Base-by-base conservation (phyloP, 1,284 basidiomycete genomes). In the Cystobasidiaceae sp. region DNA sequence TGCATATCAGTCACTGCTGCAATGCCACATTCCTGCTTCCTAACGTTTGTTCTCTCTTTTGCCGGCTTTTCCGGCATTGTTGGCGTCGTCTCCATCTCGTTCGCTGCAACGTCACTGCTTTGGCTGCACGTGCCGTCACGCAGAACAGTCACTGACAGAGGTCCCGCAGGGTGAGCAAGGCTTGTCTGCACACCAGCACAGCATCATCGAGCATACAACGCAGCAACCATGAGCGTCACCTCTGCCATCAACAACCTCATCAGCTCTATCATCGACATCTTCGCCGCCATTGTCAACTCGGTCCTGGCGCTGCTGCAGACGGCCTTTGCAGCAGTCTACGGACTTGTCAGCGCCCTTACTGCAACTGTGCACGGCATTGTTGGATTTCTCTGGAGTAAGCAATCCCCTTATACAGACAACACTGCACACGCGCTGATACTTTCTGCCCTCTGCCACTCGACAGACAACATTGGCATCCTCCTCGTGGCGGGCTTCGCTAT, bases 381-480 rank as follows among this genome's bases (percentile, higher is more conserved):
- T 27, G 28, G 41, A 9, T 25, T 64, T 17, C n/a, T 64, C 41
- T 64, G 61, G 61, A 46, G 61, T 64, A 33, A 34, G 61, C 25
- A 4, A 1, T 21, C 23, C 21, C 27, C 11, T 9, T 46, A 11
- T 46, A 9, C 37, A n/a, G 11, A 11, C 37, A 39, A 39, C 11
- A 39, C 11, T 21, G 9, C 21, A 21, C 9, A 9, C 45, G 13
- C 13, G 23, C 45, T 46, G 45, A 46, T 21, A 9, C 45, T 21
- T 9, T 15, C 23, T 21, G 13, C 15, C 11, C 37, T 11, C n/a
- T n/a, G n/a, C n/a, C n/a, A n/a, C n/a, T n/a, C 48, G 1, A 32
- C 51, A 48, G 52, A 33, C 61, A 45, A 62, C 41, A 54, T 62
- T 21, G 50, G 49, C 27, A 41, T 64, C 4, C 21, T 64, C 5